Base-by-base conservation (phyloP, 1,284 basidiomycete species). In the Leccinum subatratum region DNA sequence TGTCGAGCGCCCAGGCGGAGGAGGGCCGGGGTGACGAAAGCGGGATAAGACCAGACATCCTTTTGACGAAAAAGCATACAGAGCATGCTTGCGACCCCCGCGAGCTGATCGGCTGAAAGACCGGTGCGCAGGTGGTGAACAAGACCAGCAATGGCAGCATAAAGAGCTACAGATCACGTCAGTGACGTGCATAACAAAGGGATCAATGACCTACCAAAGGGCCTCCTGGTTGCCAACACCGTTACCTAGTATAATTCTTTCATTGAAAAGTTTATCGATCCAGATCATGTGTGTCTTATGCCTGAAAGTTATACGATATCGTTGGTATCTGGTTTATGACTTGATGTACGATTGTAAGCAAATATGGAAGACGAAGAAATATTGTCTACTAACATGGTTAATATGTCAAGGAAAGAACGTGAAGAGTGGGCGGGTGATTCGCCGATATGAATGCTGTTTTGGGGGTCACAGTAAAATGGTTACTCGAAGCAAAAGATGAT, bases 1-100 rank as follows among this genome's bases (percentile, higher is more conserved):
- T 90, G 72, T 97, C 94, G 57, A 91, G 85, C 42, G 92, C 88
- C 96, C 97, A 99, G 51, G 96, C 95, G 61, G 96, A 96, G 77
- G 95, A 96, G 28, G 92, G 93, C 84, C 85, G 25, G 86, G 82
- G 78, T 89, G 86, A 72, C 80, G 80, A 75, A 84, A 86, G 68
- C 84, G 86, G 30, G 85, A 86, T 34, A 34, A 34, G 32, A 34
- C 32, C 32, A 34, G 11, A 34, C 32, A 34, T 34, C 32, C 32
- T 34, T 34, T 34, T 34, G 32, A 12, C 32, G 11, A 34, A 34
- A 34, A 34, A 34, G 32, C 32, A 34, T 34, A 34, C 32, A 34
- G 32, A 34, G 32, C 32, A 34, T 34, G 32, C 32, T 34, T 34
- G 32, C 32, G 11, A 34, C 11, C 32, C 32, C 32, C 32, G 32